Conservation (phyloP, 192 early-diverging fungal species). For the Kickxella alabastrina region DNA sequence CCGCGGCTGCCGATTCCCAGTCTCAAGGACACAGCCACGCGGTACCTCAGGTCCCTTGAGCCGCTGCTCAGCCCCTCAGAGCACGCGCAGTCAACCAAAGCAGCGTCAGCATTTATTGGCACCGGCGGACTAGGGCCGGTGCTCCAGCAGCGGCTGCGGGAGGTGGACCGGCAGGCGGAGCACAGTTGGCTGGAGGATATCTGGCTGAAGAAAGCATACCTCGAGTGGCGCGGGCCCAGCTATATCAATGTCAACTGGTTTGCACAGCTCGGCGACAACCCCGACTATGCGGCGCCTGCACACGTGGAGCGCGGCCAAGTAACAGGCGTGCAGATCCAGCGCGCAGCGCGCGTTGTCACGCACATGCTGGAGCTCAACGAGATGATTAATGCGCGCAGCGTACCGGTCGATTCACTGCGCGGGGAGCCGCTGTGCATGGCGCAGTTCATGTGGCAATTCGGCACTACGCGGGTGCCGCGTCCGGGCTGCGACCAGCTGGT, state of each 20-base stretch:
- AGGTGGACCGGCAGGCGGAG: slow-evolving; percentile 62
- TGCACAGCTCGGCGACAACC: slow-evolving; percentile 64
- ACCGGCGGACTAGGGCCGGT: slow-evolving; percentile 65
- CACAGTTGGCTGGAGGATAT: slow-evolving; percentile 88
- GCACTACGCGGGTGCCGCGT: slow-evolving; percentile 72
- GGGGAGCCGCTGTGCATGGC: slow-evolving; percentile 86
- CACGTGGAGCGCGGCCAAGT: slow-evolving; percentile 45
- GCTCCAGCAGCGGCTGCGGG: slow-evolving; percentile 70
- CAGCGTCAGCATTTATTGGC: slow-evolving; percentile 67
- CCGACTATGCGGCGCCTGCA: slow-evolving; percentile 43
- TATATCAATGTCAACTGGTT: slow-evolving; percentile 93
- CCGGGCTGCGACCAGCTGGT: slow-evolving; percentile 65
- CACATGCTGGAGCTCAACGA: slow-evolving; percentile 74
- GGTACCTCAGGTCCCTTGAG: slow-evolving; percentile 70
- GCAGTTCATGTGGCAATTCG: slow-evolving; percentile 87
- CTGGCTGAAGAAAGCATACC: slow-evolving; percentile 77
- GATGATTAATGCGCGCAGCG: slow-evolving; percentile 56
- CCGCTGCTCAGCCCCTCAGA: slow-evolving; percentile 66
- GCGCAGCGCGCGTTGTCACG: slow-evolving; percentile 72
- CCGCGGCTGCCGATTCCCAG: slow-evolving; percentile 85
- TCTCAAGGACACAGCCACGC: slow-evolving; percentile 67
- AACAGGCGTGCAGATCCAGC: slow-evolving; percentile 70
- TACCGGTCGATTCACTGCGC: slow-evolving; percentile 70
- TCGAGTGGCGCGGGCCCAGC: slow-evolving; percentile 78
- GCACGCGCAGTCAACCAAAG: slow-evolving; percentile 55